These are phyloP conservation scores for Verticillium albo-atrum DNA, from an alignment of 2,329 filamentous ascomycete genomes.

Conservation along the genomic window DNA sequence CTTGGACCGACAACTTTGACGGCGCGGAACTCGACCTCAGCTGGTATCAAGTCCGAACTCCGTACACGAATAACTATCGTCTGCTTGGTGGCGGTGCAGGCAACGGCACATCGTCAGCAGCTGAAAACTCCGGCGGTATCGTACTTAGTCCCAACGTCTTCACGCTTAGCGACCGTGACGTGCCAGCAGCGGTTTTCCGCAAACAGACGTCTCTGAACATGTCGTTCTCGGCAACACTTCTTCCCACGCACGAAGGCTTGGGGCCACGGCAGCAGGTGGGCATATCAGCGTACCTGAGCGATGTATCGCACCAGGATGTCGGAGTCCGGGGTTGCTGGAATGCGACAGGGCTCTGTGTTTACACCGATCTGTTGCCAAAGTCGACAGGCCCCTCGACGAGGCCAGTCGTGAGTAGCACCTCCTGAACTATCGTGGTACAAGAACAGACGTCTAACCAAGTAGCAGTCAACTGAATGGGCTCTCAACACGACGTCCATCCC, in stretches of 20 bases:
- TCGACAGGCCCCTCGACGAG: conserved; percentile 4
- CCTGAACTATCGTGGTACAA: background rate
- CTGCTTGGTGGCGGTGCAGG: background rate
- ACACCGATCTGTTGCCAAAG: background rate
- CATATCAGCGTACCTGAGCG: conserved; percentile 19
- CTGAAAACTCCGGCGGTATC: conserved; percentile 12
- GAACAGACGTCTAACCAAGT: background rate
- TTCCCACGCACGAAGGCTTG: conserved; percentile 9
- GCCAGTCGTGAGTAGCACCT: conserved; percentile 3
- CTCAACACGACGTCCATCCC: conserved; percentile 7
- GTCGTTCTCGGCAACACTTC: conserved; percentile 19
- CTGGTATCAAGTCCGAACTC: conserved; percentile 8
- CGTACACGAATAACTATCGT: conserved; percentile 6
- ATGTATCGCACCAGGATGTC: conserved; percentile 20
- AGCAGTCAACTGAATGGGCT: conserved; percentile 7
- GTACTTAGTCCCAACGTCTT: conserved; percentile 25
- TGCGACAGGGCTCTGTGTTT: conserved; percentile 14
- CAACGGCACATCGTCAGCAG: conserved; percentile 11
- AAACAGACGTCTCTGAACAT: conserved; percentile 25
- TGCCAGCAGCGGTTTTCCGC: conserved; percentile 19
- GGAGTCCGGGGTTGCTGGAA: conserved; percentile 18
- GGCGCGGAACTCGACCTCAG: conserved; percentile 1
- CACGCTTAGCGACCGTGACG: conserved; percentile 21
- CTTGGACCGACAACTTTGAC: conserved; percentile 4
- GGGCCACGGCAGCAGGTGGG: conserved; percentile 17